Evolutionary conservation across 345 rosid species (phyloP), one percentile per base, ranked within the genome.

Genomic region (Lepidium aucheri): DNA sequence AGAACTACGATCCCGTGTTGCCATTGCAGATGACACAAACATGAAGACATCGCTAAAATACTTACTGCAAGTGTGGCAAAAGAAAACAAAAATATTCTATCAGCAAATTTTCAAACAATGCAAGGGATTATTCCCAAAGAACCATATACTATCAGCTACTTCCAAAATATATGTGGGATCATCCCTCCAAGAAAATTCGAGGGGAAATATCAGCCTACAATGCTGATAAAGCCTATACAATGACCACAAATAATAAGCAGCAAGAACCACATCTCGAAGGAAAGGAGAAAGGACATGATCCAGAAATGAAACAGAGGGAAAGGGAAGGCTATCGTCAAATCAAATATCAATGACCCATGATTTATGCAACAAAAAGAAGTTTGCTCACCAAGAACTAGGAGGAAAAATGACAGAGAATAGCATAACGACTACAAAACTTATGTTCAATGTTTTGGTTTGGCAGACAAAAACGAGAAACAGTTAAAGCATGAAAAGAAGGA

Each of bases 11-110:
- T 91, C 95, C 30, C 97, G 81, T 67, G 80, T 74, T n/a, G 96
- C 86, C 92, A 94, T 84, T 74, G 95, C 85, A 69, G 97, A 91
- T 50, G 99, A 87, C 53, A 82, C 93, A 40, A 60, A 68, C 99
- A 94, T 87, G 60, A 90, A 70, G 65, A 81, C 74, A 77, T 94
- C 93, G 69, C 99, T 89, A 42, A 94, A 69, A 76, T 84, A 94
- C 73, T 88, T 85, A 77, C 99, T 94, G 93, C 86, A 88, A 76
- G 57, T 47, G 46, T 35, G 41, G 42, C 26, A 42, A 52, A 60
- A 51, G 34, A 15, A 16, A n/a, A 35, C 26, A 50, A 32, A 11
- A 57, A 72, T 20, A n/a, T 45, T 64, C 30, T 22, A 57, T 72
- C 66, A 72, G 60, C 55, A 13, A 24, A 62, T 11, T 49, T 63